Base-by-base conservation (phyloP, 2,329 filamentous ascomycete genomes). In the Aspergillus glaucus region DNA sequence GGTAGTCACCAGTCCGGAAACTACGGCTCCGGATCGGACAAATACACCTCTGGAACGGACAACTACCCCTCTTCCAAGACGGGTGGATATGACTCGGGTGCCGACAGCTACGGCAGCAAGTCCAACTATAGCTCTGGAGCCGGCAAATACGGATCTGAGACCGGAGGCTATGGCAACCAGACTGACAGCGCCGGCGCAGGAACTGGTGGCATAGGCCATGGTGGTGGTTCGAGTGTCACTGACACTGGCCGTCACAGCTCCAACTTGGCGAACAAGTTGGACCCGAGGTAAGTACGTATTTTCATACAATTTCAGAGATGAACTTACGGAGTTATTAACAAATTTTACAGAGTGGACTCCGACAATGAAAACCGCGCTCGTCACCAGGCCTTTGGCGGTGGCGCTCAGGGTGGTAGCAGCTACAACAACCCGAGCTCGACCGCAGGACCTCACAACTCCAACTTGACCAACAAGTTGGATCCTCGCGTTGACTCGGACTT, bases 111-210 rank as follows among this genome's bases (percentile, higher is more conserved):
- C n/a, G 49, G 49, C 19, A 51, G 47, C 4, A 46, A 26, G 6
- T 22, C 46, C 43, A 43, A 46, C 6, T 45, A 50, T 43, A 42
- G 30, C 19, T 39, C 37, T 6, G 28, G 24, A 12, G 19, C 9
- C 19, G 46, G 22, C 19, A 21, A 19, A 68, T 51, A 54, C 43
- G 50, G 77, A 28, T 57, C 50, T 21, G 47, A 28, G 50, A 44
- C 42, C 17, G 50, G 43, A 9, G 34, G 39, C 19, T 45, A 28
- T 19, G 37, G 34, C 32, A 24, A 45, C 12, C 49, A 37, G 17
- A 46, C 48, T 39, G 50, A 47, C 30, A 58, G 46, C 32, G 21
- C 17, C 32, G 41, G 36, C 19, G 32, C 30, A 3, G 45, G 47
- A 30, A 37, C 22, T 8, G 41, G 32, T 32, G 43, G 24, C 14